Evolutionary conservation across 2,329 filamentous ascomycete genomes (phyloP), one percentile per base, ranked within the genome.

Genomic region (Davidsoniella virescens): DNA sequence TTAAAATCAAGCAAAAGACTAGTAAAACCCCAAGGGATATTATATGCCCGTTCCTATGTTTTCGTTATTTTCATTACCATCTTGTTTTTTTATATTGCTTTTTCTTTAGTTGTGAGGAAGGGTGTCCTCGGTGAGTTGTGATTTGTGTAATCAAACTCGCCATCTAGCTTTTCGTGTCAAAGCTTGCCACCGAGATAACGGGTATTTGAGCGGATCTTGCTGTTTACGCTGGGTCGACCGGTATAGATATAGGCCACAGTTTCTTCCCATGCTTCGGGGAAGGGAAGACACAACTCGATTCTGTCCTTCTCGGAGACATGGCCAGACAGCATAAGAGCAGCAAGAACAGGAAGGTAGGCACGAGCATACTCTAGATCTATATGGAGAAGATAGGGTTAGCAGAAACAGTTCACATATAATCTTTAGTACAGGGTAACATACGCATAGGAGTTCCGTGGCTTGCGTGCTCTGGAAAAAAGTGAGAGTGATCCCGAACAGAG

Each of bases 211-310:
- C 59, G 66, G 42, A 75, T 67, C 2, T 65, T 65, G 9, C 66
- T 63, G 1, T 68, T 73, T 45, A 70, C 52, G 43, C 66, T 63
- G 10, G 66, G 67, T 49, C 67, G 62, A 36, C 71, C 71, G 0
- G 70, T 75, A 57, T 78, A 79, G 23, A 75, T 64, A 56, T 74
- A 72, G 3, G 64, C 62, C n/a, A 76, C 63, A 0, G 75, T 78
- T 49, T 73, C 68, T 2, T 60, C 57, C 76, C 76, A 81, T 6
- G 65, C 70, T 47, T 70, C 67, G 1, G 76, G 75, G 51, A 71
- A 65, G 1, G 76, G 76, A 50, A 81, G 55, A 0, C 76, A 75
- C 8, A 80, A 62, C 55, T 79, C 74, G 47, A 81, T 65, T 2
- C 65, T 63, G 56, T 79, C 76, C 25, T 73, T 70, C 20, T 66